Conservation (phyloP, 2,329 filamentous ascomycete genomes). For the Aschersonia sp. region DNA sequence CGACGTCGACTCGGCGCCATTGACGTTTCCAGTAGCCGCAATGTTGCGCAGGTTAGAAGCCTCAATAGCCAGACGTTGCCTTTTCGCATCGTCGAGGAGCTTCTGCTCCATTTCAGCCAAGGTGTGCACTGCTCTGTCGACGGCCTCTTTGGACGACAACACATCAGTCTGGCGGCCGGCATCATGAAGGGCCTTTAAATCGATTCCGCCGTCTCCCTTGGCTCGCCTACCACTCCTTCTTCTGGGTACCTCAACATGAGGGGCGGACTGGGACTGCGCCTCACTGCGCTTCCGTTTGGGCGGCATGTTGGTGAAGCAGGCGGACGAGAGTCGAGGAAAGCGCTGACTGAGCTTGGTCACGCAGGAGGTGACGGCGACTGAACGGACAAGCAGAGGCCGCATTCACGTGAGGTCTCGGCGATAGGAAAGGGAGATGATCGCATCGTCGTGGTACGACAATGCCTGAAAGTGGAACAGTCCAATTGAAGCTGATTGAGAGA, state of each 20-base stretch:
- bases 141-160: conserved; percentile 9
- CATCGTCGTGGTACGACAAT: no score
- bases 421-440: no score
- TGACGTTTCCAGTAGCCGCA: not conserved
- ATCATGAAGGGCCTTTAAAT: not conserved
- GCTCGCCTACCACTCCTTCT: conserved; percentile 12
- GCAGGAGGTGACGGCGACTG: not conserved
- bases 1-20: not conserved
- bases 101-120: conserved; percentile 33
- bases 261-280: conserved; percentile 7
- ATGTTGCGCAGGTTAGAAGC: conserved; percentile 16
- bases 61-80: conserved; percentile 31
- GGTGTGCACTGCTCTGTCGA: conserved; percentile 26
- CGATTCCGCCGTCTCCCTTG: conserved; percentile 1
- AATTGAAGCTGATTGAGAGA: no score
- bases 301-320: conserved; percentile 15
- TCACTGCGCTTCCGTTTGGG: conserved; percentile 22
- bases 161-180: not conserved
- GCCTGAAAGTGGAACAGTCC: no score
- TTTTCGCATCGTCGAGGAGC: conserved; percentile 27
- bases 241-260: conserved; percentile 8
- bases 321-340: not conserved
- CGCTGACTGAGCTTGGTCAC: not conserved
- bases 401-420: not conserved
- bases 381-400: not conserved